Evolutionary conservation across 805 yeast genomes (phyloP), one percentile per base, ranked within the genome.

Genomic region (Suhomyces prunicola): DNA sequence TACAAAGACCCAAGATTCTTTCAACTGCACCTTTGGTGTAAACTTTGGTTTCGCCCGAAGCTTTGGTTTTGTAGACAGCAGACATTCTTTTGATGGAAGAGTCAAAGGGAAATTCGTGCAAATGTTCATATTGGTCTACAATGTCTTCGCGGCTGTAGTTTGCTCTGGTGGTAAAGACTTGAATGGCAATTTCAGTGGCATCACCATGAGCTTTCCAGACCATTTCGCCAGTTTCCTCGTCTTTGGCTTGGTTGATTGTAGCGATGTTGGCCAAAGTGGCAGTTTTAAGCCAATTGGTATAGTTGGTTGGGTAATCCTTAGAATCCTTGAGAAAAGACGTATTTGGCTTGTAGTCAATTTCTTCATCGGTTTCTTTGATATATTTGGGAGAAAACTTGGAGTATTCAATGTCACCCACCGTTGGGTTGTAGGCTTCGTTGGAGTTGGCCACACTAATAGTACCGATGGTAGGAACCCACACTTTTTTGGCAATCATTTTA

Each of bases 111-210:
- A 74, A 86, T 70, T 87, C 93, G 35, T 78, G 79, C 26, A 84
- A 51, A 59, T 82, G 85, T n/a, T 65, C 61, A 56, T 65, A 76
- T 15, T 60, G 48, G 6, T 65, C 69, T 2, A 60, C 63, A 56
- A 78, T 64, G 8, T 59, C 59, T 12, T 73, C 72, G 60, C 88
- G 77, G 22, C 79, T 77, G 55, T 70, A 74, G 29, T 77, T 78
- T 55, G 86, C 71, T 61, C 91, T 80, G 10, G 84, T 71, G 22
- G 85, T 80, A 63, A 87, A 88, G 0, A 89, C 93, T 63, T 88
- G 93, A 56, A 90, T 86, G 3, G 96, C 96, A 62, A 87, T 85
- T 71, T 90, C 96, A 2, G 96, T 90, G 42, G 96, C 93, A 65
- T 90, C 96, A 54, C 96, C 96, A 48, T 84, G 86, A 8, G 90